Evolutionary conservation across 2,329 filamentous ascomycete species (phyloP), one percentile per base, ranked within the genome.

Genomic region (Elsinoe necatrix): DNA sequence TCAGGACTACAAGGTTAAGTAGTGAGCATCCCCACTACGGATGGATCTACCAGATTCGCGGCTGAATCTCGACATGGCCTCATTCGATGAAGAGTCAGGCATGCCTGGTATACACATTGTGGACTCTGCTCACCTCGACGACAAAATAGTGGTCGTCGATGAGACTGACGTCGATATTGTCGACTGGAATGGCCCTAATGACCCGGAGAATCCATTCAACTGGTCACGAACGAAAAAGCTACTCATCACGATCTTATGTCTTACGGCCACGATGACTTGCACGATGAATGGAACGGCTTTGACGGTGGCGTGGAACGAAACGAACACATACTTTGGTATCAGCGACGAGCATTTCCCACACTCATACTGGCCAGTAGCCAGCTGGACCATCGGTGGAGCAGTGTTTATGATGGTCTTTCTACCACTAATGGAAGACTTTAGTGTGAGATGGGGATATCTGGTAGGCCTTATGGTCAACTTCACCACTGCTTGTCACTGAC

Each of bases 121-220:
- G 8, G 29, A 52, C 29, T 27, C 29, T 21, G 29, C 27, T 21
- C 31, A 14, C 9, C 27, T 23, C 12, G 48, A 52, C 29, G 48
- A 35, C 48, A 52, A 52, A n/a, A 4, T 12, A n/a, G 29, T 23
- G 2, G 31, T 23, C 21, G 18, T 37, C 48, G 50, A 54, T 14
- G 54, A 60, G 25, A 47, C 37, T 16, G 59, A 60, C 23, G 29
- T 60, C 8, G 54, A 57, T n/a, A 58, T 60, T 18, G 59, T 60
- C 12, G 59, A 58, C 68, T 73, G 45, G 80, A 75, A 60, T 72
- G 68, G 61, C 76, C 81, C 80, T 72, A 79, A 65, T 31, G 69
- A 71, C 56, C 62, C 65, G 4, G 63, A 59, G 21, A 69, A 69
- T 31, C 69, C 69, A 11, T 63, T 61, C 61, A 70, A 70, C 55